Conservation (phyloP, 176 grass and related monocot species). For the Areca catechu region DNA sequence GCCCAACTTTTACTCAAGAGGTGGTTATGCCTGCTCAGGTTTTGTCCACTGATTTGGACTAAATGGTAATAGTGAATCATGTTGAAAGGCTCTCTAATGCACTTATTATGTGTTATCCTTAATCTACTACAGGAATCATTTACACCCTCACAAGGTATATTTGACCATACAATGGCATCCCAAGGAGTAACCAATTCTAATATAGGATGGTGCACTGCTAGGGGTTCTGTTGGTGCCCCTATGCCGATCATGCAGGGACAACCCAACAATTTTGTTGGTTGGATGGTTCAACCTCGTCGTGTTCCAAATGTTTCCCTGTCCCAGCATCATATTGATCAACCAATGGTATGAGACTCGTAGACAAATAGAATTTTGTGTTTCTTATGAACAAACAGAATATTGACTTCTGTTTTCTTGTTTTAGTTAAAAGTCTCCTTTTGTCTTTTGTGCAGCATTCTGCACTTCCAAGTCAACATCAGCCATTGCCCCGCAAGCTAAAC, state of each 20-base stretch:
- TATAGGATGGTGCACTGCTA: constrained; percentile 24
- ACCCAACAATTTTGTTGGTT: constrained; percentile 27
- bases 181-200: constrained; percentile 25
- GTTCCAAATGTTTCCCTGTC: constrained; percentile 23
- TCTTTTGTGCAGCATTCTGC: constrained; percentile 15
- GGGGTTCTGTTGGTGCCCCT: constrained; percentile 3
- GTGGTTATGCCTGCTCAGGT: constrained; percentile 28
- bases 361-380: background rate
- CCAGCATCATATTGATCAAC: constrained; percentile 10
- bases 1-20: constrained; percentile 30
- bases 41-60: background rate
- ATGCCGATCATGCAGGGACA: constrained; percentile 19
- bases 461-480: constrained; percentile 17
- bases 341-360: constrained; percentile 13
- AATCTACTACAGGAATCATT: constrained; percentile 27
- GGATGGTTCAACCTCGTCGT: constrained; percentile 20
- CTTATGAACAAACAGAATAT: background rate
- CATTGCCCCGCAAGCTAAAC: constrained; percentile 24
- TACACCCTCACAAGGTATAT: constrained; percentile 26
- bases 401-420: constrained; percentile 1
- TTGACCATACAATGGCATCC: constrained; percentile 19
- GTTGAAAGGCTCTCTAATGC: background rate
- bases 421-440: background rate
- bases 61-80: background rate
- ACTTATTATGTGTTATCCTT: background rate